Evolutionary conservation across 352 stramenopile genomes (phyloP), one percentile per base, ranked within the genome.

Genomic region (Phytopythium helicoides): DNA sequence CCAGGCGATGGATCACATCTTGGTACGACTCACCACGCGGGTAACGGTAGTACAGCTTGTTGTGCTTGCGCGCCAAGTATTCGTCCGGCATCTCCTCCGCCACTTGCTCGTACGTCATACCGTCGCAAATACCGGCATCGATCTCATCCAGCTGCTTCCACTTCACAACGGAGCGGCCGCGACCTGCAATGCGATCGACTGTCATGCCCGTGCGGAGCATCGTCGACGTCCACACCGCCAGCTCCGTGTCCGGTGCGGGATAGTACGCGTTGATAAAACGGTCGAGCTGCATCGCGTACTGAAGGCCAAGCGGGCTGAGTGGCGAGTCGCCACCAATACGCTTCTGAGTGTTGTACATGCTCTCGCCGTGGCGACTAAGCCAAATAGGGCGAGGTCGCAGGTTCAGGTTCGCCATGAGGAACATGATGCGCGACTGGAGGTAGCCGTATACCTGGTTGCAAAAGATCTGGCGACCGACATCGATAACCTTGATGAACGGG

Each of bases 61-160:
- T 91, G 68, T 91, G 84, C 68, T 98, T 96, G 48, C 94, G 80
- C 18, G 89, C 77, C 40, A 88, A 40, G 68, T 98, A 99, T 70
- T 98, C 94, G 10, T 98, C 93, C 3, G 95, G 95, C 77, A 96
- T 98, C 37, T 95, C 83, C 40, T 97, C 73, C 21, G 95, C 87
- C 55, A 99, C 97, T 57, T 98, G 93, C 54, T 98, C 93, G 73
- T 98, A 99, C 36, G 95, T 98, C 88, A 99, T 97, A 25, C 95
- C 95, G 66, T 98, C 95, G 61, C 95, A 99, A 15, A 97, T 76
- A 14, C 96, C 96, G 1, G 96, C 96, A 65, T 98, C 97, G 35
- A 99, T 94, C 76, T 99, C 95, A 60, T 98, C 95, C 9, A 99
- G 74, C 54, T 94, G 84, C 66, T 93, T 91, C 86, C 84, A 94